Percentiles rank a stretch among this genome's conserved stretches.
Evolutionary conservation across 345 rosid species (phyloP).

Genomic region (Rhodamnia rubescens): DNA sequence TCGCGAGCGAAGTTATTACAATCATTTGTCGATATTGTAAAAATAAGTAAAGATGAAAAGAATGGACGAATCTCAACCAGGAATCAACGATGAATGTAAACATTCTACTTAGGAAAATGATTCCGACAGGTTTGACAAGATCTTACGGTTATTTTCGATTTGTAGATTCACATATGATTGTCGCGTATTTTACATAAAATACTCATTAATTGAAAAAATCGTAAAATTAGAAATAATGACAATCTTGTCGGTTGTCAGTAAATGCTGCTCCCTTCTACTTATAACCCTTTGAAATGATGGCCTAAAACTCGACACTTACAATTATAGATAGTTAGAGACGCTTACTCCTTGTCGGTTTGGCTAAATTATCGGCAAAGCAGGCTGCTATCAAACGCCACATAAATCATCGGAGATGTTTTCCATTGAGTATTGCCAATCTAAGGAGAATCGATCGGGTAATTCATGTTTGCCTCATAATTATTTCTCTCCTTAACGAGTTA

Average conservation of each 20-base stretch:
- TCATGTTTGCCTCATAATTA: not conserved
- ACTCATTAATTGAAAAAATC: no score
- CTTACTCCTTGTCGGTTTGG: not conserved
- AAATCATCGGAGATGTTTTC: not conserved
- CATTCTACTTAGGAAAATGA: not conserved
- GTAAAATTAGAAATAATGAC: no score
- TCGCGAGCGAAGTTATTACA: not conserved
- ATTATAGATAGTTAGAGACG: not conserved
- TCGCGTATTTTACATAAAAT: no score
- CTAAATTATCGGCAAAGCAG: not conserved
- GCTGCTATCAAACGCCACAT: not conserved
- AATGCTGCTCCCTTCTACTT: no score
- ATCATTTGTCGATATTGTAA: not conserved
- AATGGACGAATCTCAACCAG: not conserved
- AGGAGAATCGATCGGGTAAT: not conserved
- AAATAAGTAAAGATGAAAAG: not conserved
- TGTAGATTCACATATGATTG: no score
- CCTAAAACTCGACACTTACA: not conserved
- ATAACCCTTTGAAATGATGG: not conserved
- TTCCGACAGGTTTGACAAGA: no score
- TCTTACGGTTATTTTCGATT: no score
- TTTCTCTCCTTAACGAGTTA: not conserved
- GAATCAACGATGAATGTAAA: not conserved
- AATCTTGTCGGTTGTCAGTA: no score
- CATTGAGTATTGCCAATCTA: not conserved